Percentiles rank a stretch among this genome's conserved stretches.
These are phyloP conservation scores for Rhododendron simsii DNA, from an alignment of 148 eudicot species.

Conservation along the genomic window DNA sequence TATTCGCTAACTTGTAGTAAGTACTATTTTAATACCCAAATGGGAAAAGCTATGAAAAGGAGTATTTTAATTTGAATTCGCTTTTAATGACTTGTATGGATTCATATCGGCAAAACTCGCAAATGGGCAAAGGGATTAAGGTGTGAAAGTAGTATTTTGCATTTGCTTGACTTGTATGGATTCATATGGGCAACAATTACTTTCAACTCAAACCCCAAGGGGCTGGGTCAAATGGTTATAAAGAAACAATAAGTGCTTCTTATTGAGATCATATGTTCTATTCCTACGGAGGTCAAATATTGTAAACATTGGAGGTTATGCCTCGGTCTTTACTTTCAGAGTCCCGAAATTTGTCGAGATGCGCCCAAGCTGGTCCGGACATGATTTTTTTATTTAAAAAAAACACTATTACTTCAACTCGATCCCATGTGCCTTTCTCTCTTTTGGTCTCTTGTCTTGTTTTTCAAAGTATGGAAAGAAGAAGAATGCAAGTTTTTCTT, in stretches of 20 bases:
- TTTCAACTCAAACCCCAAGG: no score
- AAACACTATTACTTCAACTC: no score
- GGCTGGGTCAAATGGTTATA: no score
- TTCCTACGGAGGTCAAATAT: no score
- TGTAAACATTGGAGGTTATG: no score
- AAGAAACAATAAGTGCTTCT: no score
- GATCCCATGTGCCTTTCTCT: not conserved
- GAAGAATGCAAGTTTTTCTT: not conserved
- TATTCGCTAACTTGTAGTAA: not conserved
- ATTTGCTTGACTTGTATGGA: not conserved
- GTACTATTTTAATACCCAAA: not conserved
- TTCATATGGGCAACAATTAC: not conserved
- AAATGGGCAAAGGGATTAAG: not conserved
- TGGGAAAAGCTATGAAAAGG: not conserved
- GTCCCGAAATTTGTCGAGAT: no score
- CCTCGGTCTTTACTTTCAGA: no score
- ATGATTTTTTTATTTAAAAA: no score
- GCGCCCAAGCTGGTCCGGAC: fast-evolving
- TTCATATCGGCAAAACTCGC: not conserved
- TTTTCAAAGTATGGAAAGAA: no score
- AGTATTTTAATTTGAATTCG: not conserved
- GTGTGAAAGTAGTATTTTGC: not conserved
- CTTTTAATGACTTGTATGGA: not conserved
- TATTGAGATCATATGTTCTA: no score
- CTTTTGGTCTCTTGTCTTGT: not conserved